Conservation (phyloP, 306 rosid genomes). For the Vigna radiata region DNA sequence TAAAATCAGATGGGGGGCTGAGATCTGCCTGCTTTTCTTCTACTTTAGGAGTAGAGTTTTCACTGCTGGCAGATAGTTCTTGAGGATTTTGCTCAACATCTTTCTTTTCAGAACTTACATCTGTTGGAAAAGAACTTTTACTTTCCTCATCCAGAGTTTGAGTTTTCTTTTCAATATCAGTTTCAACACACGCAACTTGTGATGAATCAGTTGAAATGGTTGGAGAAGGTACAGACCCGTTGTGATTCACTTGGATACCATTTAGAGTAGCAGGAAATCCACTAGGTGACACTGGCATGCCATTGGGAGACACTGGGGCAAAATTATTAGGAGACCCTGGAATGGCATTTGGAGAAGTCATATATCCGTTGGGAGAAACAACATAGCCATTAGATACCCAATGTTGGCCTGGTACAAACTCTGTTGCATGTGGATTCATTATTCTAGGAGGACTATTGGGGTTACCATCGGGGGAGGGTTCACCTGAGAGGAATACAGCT, state of each 20-base stretch:
- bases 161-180: conserved; percentile 46
- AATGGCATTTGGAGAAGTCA: conserved; percentile 64
- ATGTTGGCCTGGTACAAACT: conserved; percentile 89
- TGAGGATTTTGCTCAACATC: conserved; percentile 52
- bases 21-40: conserved; percentile 61
- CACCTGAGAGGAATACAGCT: conserved; percentile 61
- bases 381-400: conserved; percentile 87
- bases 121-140: conserved; percentile 46
- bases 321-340: conserved; percentile 67
- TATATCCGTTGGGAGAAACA: conserved; percentile 69
- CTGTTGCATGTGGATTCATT: conserved; percentile 96
- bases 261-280: conserved; percentile 59
- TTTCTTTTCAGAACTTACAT: conserved; percentile 54
- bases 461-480: conserved; percentile 67
- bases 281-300: conserved; percentile 59
- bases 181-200: conserved; percentile 48
- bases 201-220: conserved; percentile 58
- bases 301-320: conserved; percentile 68
- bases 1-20: conserved; percentile 42
- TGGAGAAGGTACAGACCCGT: conserved; percentile 64
- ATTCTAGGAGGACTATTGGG: conserved; percentile 76
- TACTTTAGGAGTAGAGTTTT: conserved; percentile 35
- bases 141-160: conserved; percentile 50
- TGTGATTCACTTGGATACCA: conserved; percentile 60
- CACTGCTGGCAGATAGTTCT: conserved; percentile 52